Evolutionary conservation across 2,329 filamentous ascomycete species (phyloP).

Genomic region (Fusarium multiceps): DNA sequence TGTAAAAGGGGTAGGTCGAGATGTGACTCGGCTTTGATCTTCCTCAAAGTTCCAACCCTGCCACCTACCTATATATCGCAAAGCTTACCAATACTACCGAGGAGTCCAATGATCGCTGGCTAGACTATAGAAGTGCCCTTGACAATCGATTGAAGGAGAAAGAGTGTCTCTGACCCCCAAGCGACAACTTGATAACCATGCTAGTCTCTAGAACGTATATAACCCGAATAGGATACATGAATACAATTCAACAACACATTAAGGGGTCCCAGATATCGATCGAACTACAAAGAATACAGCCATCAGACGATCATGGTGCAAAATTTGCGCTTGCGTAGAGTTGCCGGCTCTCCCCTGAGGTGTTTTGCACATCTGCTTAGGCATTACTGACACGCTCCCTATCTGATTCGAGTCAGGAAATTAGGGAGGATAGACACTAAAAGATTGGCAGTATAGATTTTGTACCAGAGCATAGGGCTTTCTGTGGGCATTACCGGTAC

Average conservation of each 20-base stretch:
- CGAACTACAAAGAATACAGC: background rate
- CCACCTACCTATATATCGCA: background rate
- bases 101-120: background rate
- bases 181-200: background rate
- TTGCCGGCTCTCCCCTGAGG: background rate
- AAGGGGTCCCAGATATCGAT: background rate
- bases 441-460: accelerated
- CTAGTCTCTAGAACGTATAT: background rate
- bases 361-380: background rate
- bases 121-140: background rate
- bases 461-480: background rate
- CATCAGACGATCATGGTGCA: background rate
- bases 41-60: background rate
- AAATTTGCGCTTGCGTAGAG: background rate
- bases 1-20: too few relatives aligned
- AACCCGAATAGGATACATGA: background rate
- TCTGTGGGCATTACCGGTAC: background rate
- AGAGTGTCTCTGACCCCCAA: background rate
- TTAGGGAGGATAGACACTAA: too few relatives aligned
- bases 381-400: too few relatives aligned
- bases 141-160: too few relatives aligned
- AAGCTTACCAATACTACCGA: background rate
- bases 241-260: background rate
- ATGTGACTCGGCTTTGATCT: background rate
- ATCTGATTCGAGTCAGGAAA: background rate